A percentile compares a stretch with the other conserved stretches of the same genome.
Evolutionary conservation across 208 protist genomes (phyloP).

Genomic region (Trypanosoma scelopori): DNA sequence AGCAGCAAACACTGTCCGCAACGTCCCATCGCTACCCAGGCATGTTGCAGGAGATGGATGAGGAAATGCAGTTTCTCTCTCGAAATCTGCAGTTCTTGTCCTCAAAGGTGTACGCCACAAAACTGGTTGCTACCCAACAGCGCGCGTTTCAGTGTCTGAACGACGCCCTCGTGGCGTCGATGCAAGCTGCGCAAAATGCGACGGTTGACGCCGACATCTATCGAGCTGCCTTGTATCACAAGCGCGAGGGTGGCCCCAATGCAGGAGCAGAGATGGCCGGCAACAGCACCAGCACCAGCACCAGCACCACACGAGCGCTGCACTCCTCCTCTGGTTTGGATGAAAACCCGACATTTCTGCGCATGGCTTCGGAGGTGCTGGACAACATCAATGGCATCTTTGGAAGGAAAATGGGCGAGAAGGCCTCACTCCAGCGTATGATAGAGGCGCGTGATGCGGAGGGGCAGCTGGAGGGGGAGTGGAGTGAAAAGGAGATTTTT

Average conservation of each 20-base stretch:
- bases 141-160: slow-evolving; percentile 44
- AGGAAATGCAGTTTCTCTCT: slow-evolving; percentile 76
- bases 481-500: slow-evolving; percentile 51
- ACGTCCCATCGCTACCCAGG: slow-evolving; percentile 57
- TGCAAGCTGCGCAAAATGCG: slow-evolving; percentile 30
- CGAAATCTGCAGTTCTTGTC: slow-evolving; percentile 72
- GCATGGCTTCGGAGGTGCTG: slow-evolving; percentile 34
- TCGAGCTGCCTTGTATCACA: slow-evolving; percentile 10
- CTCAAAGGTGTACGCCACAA: slow-evolving; percentile 66
- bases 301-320: too few relatives aligned
- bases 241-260: neutral
- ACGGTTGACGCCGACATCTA: slow-evolving; percentile 22
- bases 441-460: slow-evolving; percentile 49
- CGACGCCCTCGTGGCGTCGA: slow-evolving; percentile 49
- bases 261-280: neutral
- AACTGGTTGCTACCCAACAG: slow-evolving; percentile 63
- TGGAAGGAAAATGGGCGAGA: slow-evolving; percentile 34
- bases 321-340: slow-evolving; percentile 6
- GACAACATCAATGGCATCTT: slow-evolving; percentile 59
- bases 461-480: slow-evolving; percentile 35
- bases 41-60: slow-evolving; percentile 77
- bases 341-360: slow-evolving; percentile 18
- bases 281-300: neutral
- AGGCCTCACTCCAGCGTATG: slow-evolving; percentile 67
- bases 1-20: slow-evolving; percentile 60